A percentile compares a stretch with the other conserved stretches of the same genome.
Conservation (phyloP, 176 grass and related monocot genomes). For the Dendrocalamus sinicus region DNA sequence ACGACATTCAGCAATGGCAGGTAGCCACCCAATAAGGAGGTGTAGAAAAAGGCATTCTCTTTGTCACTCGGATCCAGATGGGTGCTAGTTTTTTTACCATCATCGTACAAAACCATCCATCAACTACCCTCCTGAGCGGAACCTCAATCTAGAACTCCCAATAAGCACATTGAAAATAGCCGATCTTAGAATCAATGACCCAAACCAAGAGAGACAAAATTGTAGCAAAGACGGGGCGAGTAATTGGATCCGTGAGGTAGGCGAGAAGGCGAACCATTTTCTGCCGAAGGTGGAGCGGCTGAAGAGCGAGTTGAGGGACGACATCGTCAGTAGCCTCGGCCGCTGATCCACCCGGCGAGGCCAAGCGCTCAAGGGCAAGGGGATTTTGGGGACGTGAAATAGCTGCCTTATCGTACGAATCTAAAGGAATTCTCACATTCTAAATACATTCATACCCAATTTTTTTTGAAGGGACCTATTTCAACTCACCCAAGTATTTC, state of each 20-base stretch:
- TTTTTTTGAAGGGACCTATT: too few species aligned
- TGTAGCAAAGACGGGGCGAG: background rate
- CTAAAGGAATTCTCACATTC: too few species aligned
- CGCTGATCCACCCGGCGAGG: conserved; percentile 37
- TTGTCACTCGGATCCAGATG: background rate
- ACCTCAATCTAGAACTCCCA: conserved; percentile 38
- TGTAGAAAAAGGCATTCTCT: background rate
- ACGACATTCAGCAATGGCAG: background rate
- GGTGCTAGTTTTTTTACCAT: background rate
- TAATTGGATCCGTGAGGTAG: too few species aligned
- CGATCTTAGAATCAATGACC: conserved; percentile 23
- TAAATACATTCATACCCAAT: too few species aligned
- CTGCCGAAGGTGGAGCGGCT: too few species aligned
- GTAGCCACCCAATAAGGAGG: background rate
- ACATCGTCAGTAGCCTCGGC: conserved; percentile 33
- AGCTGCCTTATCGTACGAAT: too few species aligned
- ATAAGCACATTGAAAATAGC: conserved; percentile 26
- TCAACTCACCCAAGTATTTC: too few species aligned
- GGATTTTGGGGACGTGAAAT: background rate
- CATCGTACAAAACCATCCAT: background rate
- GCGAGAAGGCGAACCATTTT: too few species aligned
- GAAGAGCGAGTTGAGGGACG: conserved; percentile 59
- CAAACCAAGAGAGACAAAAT: background rate
- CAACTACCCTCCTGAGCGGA: background rate
- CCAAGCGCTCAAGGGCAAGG: background rate